Evolutionary conservation across 139 green algal species (phyloP), one percentile per base, ranked within the genome.

Genomic region (Chlamydomonas schloesseri): DNA sequence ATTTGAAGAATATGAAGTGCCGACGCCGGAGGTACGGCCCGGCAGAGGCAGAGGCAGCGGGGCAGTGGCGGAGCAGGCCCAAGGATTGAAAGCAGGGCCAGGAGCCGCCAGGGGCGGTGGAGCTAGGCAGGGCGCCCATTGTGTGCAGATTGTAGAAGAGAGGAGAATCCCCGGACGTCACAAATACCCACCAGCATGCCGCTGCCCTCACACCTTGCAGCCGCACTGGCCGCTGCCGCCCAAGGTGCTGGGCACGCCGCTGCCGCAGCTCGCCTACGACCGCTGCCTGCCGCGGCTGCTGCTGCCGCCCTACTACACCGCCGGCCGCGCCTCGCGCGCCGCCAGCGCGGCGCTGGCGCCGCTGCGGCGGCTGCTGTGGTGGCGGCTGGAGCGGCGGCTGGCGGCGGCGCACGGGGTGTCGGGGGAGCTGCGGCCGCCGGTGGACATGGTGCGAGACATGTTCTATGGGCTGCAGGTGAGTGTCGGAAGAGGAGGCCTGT

Each of bases 301-400:
- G 57, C 67, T 83, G 55, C 77, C 77, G 62, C 77, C 77, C 37
- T 83, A 83, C 77, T 83, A 83, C 77, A 64, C 62, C n/a, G 62
- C 62, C 20, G 42, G 77, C 36, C 23, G 37, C 10, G 37, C 37
- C 31, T 17, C 62, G 37, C 77, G 77, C n/a, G 62, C 62, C 6
- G 1, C 46, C 8, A 65, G 37, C n/a, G 57, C 77, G 26, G 42
- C 64, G 29, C 8, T 73, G 29, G 42, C 62, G 37, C 77, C 77
- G 77, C 77, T 83, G 77, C 77, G 77, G 77, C 77, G 77, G 60
- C 46, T 83, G 36, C 73, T 83, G 60, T 83, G 77, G 77, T 83
- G 77, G 77, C 62, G 60, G 37, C 46, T 83, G 77, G 28, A 83
- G 77, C 77, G 77, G 37, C 77, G 77, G 36, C 46, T 74, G 77